These are phyloP conservation scores for Inga leiocalycina DNA, from an alignment of 306 rosid genomes.

Conservation along the genomic window DNA sequence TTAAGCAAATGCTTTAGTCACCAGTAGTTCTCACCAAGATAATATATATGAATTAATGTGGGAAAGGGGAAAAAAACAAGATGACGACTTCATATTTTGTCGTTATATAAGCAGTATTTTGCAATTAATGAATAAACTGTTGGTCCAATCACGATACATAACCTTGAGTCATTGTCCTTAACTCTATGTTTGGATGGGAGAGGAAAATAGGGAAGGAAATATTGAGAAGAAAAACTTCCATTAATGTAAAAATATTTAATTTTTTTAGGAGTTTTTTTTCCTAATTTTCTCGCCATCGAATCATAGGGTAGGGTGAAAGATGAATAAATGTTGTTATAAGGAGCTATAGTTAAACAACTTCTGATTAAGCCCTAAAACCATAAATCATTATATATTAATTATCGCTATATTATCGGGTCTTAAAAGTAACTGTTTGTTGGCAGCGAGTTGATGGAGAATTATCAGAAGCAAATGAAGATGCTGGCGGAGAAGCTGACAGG, in stretches of 20 bases:
- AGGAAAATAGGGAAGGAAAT: too few relatives aligned
- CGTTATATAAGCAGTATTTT: not conserved
- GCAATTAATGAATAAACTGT: not conserved
- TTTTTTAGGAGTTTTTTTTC: too few relatives aligned
- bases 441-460: slow-evolving; percentile 59
- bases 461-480: slow-evolving; percentile 59
- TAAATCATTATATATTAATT: too few relatives aligned
- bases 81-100: slow-evolving; percentile 2
- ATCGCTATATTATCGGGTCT: too few relatives aligned
- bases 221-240: too few relatives aligned
- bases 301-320: too few relatives aligned
- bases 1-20: not conserved
- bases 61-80: not conserved
- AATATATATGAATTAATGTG: not conserved
- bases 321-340: not conserved
- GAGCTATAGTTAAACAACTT: not conserved
- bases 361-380: not conserved
- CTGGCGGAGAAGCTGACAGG: slow-evolving; percentile 45
- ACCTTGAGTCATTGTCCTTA: not conserved
- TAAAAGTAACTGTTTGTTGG: not conserved
- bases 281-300: too few relatives aligned
- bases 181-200: too few relatives aligned
- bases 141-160: not conserved
- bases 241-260: too few relatives aligned
- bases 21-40: not conserved